Evolutionary conservation across 345 rosid genomes (phyloP).

Genomic region (Garcia nutans): DNA sequence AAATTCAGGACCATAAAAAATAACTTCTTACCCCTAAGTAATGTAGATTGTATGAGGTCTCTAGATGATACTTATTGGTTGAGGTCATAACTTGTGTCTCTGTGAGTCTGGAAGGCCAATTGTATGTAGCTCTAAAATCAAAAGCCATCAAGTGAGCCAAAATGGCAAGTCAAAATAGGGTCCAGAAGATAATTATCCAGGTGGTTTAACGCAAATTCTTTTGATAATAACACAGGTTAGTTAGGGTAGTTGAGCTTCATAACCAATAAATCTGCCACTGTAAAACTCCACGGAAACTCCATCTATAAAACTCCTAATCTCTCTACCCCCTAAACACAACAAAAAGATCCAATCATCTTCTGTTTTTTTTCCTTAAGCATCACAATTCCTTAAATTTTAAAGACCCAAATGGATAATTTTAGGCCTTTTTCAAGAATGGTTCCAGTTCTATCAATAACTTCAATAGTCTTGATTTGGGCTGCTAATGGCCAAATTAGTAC

Average conservation of each 20-base stretch:
- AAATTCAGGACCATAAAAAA: no score
- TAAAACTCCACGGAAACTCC: slow-evolving; percentile 2
- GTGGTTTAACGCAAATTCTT: slow-evolving; percentile 15
- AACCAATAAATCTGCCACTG: slow-evolving; percentile 33
- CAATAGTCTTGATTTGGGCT: slow-evolving; percentile 28
- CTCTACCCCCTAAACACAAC: slow-evolving; percentile 15
- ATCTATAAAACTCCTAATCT: slow-evolving; percentile 30
- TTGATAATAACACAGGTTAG: slow-evolving; percentile 20
- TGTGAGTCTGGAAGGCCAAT: background rate
- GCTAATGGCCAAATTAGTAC: slow-evolving; percentile 43
- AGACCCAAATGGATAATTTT: slow-evolving; percentile 24
- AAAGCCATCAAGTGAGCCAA: background rate
- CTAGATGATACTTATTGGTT: background rate
- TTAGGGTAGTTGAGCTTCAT: slow-evolving; percentile 53
- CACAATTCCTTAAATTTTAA: background rate
- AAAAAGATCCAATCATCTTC: slow-evolving; percentile 9
- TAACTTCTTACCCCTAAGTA: no score
- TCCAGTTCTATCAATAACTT: slow-evolving; percentile 18
- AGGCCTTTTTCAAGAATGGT: background rate
- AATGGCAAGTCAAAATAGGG: slow-evolving; percentile 17
- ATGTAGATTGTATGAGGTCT: background rate
- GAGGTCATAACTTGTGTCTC: slow-evolving; percentile 1
- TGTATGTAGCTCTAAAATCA: background rate
- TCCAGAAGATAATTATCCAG: background rate
- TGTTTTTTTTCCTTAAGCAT: background rate